phyloP scores from a whole-genome alignment of 805 yeast species.

The Naumovozyma baii region DNA sequence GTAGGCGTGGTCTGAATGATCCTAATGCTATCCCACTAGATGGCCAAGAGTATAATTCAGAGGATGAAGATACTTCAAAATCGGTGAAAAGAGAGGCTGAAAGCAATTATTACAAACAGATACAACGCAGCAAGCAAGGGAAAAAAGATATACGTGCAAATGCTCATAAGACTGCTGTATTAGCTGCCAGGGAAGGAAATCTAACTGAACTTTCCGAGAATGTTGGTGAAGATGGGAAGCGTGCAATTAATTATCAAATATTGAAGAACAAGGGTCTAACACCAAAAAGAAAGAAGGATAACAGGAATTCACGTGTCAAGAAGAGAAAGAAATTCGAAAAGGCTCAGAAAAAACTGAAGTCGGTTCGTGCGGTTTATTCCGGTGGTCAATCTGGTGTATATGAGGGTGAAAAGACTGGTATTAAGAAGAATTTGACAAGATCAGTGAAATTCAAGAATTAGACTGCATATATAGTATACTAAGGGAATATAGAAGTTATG shows the following conservation, averaged over 20 bases:
- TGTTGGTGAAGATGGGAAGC: constrained; percentile 73
- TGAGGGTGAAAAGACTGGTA: constrained; percentile 94
- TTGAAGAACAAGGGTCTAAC: constrained; percentile 94
- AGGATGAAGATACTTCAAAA: constrained; percentile 37
- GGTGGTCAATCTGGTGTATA: constrained; percentile 64
- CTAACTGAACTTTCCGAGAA: constrained; percentile 58
- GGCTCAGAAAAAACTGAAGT: constrained; percentile 88
- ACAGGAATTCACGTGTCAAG: constrained; percentile 92
- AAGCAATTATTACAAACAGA: constrained; percentile 47
- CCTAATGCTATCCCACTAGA: constrained; percentile 50
- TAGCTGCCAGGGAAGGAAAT: constrained; percentile 78
- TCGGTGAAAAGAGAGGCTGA: constrained; percentile 39
- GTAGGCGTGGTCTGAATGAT: constrained; percentile 63
- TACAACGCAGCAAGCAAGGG: constrained; percentile 39
- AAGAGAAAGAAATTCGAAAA: constrained; percentile 94
- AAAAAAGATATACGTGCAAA: constrained; percentile 45
- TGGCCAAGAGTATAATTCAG: constrained; percentile 39
- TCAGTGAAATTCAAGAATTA: constrained; percentile 55
- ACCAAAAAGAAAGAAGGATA: constrained; percentile 84
- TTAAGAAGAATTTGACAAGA: constrained; percentile 84
- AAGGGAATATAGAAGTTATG: background rate
- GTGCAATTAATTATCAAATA: constrained; percentile 91
- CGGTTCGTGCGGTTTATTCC: constrained; percentile 83
- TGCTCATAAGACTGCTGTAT: constrained; percentile 61
- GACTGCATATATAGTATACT: background rate